phyloP scores from a whole-genome alignment of 2,329 filamentous ascomycete genomes.

The Sarocladium oryzae region DNA sequence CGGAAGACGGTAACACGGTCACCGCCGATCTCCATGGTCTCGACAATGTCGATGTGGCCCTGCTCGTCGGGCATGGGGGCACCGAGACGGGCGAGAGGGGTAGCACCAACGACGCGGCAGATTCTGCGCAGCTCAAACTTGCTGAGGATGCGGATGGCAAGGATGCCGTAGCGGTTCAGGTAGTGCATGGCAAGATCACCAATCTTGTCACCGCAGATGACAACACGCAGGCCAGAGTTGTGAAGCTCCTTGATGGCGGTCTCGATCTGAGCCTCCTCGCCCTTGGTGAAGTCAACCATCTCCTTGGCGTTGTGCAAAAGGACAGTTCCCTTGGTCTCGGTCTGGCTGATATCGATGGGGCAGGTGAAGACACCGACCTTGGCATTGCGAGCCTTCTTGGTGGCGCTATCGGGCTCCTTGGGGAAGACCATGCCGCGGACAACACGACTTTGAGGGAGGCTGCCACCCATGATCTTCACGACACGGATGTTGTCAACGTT shows the following conservation, averaged over 20 bases:
- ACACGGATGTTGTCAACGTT: slow-evolving; percentile 99
- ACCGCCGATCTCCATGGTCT: slow-evolving; percentile 95
- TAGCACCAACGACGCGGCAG: slow-evolving; percentile 93
- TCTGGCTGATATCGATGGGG: slow-evolving; percentile 90
- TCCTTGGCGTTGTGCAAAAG: slow-evolving; percentile 95
- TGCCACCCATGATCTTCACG: slow-evolving; percentile 99
- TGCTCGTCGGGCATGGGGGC: slow-evolving; percentile 99
- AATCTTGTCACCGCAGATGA: slow-evolving; percentile 87
- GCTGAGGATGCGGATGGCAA: slow-evolving; percentile 93
- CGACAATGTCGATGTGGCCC: slow-evolving; percentile 88
- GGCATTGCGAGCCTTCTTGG: slow-evolving; percentile 88
- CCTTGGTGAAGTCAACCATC: slow-evolving; percentile 97
- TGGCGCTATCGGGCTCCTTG: slow-evolving; percentile 81
- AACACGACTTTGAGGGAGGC: slow-evolving; percentile 86
- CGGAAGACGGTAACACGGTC: slow-evolving; percentile 98
- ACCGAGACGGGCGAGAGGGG: slow-evolving; percentile 88
- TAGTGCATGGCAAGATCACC: slow-evolving; percentile 96
- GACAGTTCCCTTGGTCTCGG: slow-evolving; percentile 98
- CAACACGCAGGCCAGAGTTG: slow-evolving; percentile 86
- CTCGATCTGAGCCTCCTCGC: slow-evolving; percentile 90
- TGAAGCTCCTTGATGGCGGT: slow-evolving; percentile 88
- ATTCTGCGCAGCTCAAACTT: slow-evolving; percentile 95
- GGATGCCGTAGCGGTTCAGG: slow-evolving; percentile 92
- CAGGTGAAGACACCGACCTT: slow-evolving; percentile 98
- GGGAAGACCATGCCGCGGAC: slow-evolving; percentile 98